These are phyloP conservation scores for Pichia rugopelliculosa DNA, from an alignment of 805 yeast genomes.

Conservation along the genomic window DNA sequence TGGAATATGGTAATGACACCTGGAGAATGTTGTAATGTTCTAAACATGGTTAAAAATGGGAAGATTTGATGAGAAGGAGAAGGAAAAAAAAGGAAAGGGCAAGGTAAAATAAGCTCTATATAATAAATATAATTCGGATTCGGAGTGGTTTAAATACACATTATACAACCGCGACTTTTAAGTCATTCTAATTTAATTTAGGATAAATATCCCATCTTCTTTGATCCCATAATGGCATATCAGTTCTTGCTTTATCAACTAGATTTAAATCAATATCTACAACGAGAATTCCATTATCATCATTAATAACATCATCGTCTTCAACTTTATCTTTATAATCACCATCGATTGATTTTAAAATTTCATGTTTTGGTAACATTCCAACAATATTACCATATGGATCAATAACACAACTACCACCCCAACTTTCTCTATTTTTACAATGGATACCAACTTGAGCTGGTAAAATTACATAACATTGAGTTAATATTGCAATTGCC, in stretches of 20 bases:
- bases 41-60: slow-evolving; percentile 29
- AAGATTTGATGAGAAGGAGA: not conserved
- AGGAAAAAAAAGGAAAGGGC: not conserved
- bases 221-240: slow-evolving; percentile 76
- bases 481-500: slow-evolving; percentile 85
- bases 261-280: slow-evolving; percentile 60
- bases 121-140: too few species aligned
- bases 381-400: slow-evolving; percentile 82
- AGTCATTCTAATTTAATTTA: not conserved
- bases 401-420: slow-evolving; percentile 79
- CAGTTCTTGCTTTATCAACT: slow-evolving; percentile 45
- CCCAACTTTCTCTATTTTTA: slow-evolving; percentile 61
- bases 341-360: not conserved
- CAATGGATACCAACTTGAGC: slow-evolving; percentile 78
- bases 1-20: slow-evolving; percentile 41
- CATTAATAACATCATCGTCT: too few species aligned
- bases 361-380: not conserved
- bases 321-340: slow-evolving; percentile 28
- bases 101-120: too few species aligned
- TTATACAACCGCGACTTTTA: too few species aligned
- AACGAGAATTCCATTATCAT: slow-evolving; percentile 36
- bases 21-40: slow-evolving; percentile 37
- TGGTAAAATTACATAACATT: slow-evolving; percentile 80
- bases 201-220: slow-evolving; percentile 40
- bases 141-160: too few species aligned